Evolutionary conservation across 2,329 filamentous ascomycete species (phyloP).

Genomic region (Pyrenophora tritici-repentis): DNA sequence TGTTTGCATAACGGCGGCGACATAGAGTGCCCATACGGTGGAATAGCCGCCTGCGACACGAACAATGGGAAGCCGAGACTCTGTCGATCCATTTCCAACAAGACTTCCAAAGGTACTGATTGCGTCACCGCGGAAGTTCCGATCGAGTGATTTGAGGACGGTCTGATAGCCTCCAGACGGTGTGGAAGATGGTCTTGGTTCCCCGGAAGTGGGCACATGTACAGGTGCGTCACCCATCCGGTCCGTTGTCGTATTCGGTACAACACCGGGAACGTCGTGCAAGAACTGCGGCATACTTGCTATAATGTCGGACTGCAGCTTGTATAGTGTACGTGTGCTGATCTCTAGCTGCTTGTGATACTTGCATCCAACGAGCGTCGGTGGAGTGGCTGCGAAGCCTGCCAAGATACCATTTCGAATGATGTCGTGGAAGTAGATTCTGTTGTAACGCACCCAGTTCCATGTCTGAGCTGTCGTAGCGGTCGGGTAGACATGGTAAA

Average conservation of each 20-base stretch:
- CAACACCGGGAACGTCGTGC: conserved; percentile 35
- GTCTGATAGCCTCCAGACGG: neutral
- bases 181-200: neutral
- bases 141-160: conserved; percentile 21
- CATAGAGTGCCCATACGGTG: conserved; percentile 40
- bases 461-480: conserved; percentile 36
- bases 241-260: neutral
- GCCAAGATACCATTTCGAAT: conserved; percentile 38
- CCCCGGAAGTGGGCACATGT: neutral
- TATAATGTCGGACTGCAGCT: conserved; percentile 39
- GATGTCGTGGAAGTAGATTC: conserved; percentile 44
- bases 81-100: conserved; percentile 1
- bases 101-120: neutral
- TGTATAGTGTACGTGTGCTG: conserved; percentile 30
- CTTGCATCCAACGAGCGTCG: conserved; percentile 24
- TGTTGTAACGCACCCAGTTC: conserved; percentile 43
- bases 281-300: conserved; percentile 44
- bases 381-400: conserved; percentile 35
- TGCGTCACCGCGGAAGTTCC: conserved; percentile 27
- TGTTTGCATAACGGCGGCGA: conserved; percentile 36
- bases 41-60: conserved; percentile 40
- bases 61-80: conserved; percentile 36
- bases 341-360: conserved; percentile 29
- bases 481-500: conserved; percentile 40
- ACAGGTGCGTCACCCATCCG: neutral